Conservation (phyloP, 2,329 filamentous ascomycete species). For the Neonectria sp. region DNA sequence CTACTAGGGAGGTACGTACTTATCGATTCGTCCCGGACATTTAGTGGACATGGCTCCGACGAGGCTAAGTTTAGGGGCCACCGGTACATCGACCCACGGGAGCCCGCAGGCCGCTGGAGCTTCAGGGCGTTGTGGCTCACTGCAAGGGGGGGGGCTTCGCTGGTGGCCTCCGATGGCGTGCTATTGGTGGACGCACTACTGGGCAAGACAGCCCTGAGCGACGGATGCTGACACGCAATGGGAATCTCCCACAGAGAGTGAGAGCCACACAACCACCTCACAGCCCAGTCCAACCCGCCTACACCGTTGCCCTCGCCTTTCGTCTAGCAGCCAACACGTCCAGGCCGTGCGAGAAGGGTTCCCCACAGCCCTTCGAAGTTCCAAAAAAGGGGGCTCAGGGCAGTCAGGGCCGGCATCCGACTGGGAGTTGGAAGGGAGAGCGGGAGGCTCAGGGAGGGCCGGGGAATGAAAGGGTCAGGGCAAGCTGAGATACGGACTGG, state of each 20-base stretch:
- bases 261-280: no score
- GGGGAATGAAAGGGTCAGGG: conserved; percentile 3
- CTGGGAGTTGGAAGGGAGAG: conserved; percentile 35
- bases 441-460: conserved; percentile 22
- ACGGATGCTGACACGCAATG: conserved; percentile 8
- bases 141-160: conserved; percentile 29
- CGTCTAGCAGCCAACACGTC: background rate
- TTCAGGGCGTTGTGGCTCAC: conserved; percentile 27
- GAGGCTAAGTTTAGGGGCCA: conserved; percentile 26
- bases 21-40: conserved; percentile 9
- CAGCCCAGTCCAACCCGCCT: no score
- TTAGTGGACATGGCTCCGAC: conserved; percentile 21
- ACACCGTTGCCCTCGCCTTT: background rate
- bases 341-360: conserved; percentile 4
- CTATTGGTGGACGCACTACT: conserved; percentile 16
- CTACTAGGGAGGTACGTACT: conserved; percentile 21
- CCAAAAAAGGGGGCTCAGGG: conserved; percentile 40
- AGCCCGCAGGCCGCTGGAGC: conserved; percentile 14
- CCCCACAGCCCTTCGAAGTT: conserved; percentile 38
- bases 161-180: conserved; percentile 12
- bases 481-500: conserved; percentile 17
- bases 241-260: background rate
- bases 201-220: background rate
- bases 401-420: conserved; percentile 25
- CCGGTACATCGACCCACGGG: conserved; percentile 27